Base-by-base conservation (phyloP, 768 basidiomycete genomes). In the Leccinum imitatum region DNA sequence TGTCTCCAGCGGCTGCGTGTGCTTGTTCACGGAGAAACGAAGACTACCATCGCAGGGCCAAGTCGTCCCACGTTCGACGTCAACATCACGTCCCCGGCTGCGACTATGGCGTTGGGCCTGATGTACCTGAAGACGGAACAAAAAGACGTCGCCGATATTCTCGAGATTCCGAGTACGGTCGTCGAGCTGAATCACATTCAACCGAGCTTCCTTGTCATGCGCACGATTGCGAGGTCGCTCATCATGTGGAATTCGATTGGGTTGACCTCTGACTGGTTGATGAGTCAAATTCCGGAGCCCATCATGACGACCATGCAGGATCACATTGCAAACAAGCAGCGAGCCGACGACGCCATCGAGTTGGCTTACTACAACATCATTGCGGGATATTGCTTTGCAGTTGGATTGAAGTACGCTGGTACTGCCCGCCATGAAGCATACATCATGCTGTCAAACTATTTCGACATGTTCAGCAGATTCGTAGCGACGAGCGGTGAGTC, bases 371-470 rank as follows among this genome's bases (percentile, higher is more conserved):
- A 91, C 75, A 90, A 96, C 70, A 90, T 98, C 61, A 75, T 96
- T 35, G 87, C 95, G 2, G 96, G 93, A 3, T 89, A 88, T 58
- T 98, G 95, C 74, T 95, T 98, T 63, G 92, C 86, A 2, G 82
- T 98, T 41, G 95, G 89, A 10, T 77, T 99, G 60, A 98, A 96
- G 72, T 97, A 87, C 66, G 96, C 96, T 4, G 96, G 97, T 6
- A 96, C 94, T 1, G 95, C 95, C 0, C 82, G 90, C 19, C 90
- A 94, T 59, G 88, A 94, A 64, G 96, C 95, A 2, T 93, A 97
- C 69, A 77, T 83, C 50, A 82, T 92, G 71, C 81, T 98, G 56
- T 87, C 95, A 60, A 80, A 83, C 58, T 88, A 90, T 74, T 91
- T 89, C 64, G 94, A 96, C 67, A 75, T 85, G 30, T 90, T 94